phyloP scores from a whole-genome alignment of 257 asterid genomes.

The Echium plantagineum region DNA sequence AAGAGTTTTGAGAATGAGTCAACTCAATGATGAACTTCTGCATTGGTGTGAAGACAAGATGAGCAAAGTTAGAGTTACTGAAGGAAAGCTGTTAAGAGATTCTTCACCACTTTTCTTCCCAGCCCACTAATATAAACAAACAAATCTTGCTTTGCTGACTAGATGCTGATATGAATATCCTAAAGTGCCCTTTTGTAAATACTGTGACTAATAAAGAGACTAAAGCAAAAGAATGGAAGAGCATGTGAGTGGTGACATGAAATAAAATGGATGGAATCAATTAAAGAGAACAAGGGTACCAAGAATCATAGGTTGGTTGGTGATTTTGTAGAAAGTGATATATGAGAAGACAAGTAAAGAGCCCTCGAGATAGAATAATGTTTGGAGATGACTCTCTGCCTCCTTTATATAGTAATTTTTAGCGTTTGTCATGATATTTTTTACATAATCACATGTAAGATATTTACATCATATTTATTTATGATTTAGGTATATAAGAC shows the following conservation, averaged over 20 bases:
- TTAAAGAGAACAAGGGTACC: conserved; percentile 7
- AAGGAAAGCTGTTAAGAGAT: conserved; percentile 74
- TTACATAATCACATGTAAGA: too few species aligned
- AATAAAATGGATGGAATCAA: conserved; percentile 16
- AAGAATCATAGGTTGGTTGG: conserved; percentile 6
- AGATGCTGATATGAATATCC: conserved; percentile 29
- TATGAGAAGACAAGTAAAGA: conserved; percentile 22
- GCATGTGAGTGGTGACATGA: conserved; percentile 25
- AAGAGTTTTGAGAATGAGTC: conserved; percentile 69
- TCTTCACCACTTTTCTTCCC: conserved; percentile 87
- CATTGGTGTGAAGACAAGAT: conserved; percentile 92
- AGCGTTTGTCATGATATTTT: conserved; percentile 17
- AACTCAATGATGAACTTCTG: conserved; percentile 56
- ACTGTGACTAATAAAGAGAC: too few species aligned
- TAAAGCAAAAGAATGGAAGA: conserved; percentile 16
- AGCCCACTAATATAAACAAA: conserved; percentile 34
- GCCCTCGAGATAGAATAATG: conserved; percentile 11
- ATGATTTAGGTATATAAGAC: too few species aligned
- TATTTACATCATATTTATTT: too few species aligned
- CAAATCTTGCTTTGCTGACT: conserved; percentile 24
- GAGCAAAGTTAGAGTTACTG: conserved; percentile 69
- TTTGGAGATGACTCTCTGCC: background rate
- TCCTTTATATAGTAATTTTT: background rate
- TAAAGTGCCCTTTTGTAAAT: conserved; percentile 8
- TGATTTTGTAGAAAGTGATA: conserved; percentile 11